A percentile compares a stretch with the other conserved stretches of the same genome.
These are phyloP conservation scores for Carex sylvatica DNA, from an alignment of 202 grass and related monocot genomes.

Conservation along the genomic window DNA sequence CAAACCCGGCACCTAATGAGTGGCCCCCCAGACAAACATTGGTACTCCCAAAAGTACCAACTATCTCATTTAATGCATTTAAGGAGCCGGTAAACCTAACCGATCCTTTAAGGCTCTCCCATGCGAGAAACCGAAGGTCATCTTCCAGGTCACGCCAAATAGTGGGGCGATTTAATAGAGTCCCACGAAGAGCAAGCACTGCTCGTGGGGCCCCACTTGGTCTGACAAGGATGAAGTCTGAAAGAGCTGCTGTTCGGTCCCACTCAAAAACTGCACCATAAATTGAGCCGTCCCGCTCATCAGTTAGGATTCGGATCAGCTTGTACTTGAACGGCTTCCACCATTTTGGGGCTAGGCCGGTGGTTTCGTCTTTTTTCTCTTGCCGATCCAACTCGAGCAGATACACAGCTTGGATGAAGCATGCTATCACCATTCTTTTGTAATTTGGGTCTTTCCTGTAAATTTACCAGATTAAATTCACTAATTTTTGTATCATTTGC, in stretches of 20 bases:
- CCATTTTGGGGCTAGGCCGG: slow-evolving; percentile 86
- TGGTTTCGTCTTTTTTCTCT: slow-evolving; percentile 61
- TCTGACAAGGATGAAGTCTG: slow-evolving; percentile 66
- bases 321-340: slow-evolving; percentile 93
- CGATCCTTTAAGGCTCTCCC: slow-evolving; percentile 87
- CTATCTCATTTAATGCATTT: slow-evolving; percentile 54
- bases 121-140: slow-evolving; percentile 75
- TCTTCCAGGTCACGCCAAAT: slow-evolving; percentile 80
- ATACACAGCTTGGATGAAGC: slow-evolving; percentile 91
- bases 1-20: slow-evolving; percentile 78
- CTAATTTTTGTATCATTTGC: not conserved
- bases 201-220: slow-evolving; percentile 71
- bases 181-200: slow-evolving; percentile 69
- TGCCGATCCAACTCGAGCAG: slow-evolving; percentile 82
- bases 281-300: slow-evolving; percentile 82
- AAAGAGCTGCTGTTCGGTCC: slow-evolving; percentile 77
- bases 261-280: slow-evolving; percentile 84
- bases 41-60: slow-evolving; percentile 61
- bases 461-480: slow-evolving; percentile 19
- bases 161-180: slow-evolving; percentile 69
- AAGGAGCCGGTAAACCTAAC: slow-evolving; percentile 64
- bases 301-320: slow-evolving; percentile 60
- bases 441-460: slow-evolving; percentile 90
- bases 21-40: slow-evolving; percentile 77
- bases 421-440: slow-evolving; percentile 89